Conservation (phyloP, 805 yeast species). For the Metschnikowia kofuensis region DNA sequence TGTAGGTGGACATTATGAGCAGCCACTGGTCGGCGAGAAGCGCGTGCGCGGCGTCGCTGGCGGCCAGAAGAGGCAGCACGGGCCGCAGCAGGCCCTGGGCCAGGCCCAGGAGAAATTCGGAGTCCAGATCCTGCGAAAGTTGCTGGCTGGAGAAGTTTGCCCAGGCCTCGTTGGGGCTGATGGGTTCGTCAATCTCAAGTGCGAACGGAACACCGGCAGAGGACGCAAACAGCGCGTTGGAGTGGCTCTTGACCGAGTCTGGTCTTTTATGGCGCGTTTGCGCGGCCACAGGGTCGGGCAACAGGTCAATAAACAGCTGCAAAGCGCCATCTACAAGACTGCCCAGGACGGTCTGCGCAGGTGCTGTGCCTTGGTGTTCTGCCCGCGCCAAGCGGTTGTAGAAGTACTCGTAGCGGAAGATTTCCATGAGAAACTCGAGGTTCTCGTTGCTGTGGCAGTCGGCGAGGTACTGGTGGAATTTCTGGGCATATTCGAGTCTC, state of each 20-base stretch:
- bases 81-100: too few species aligned
- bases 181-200: slow-evolving; percentile 25
- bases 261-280: slow-evolving; percentile 5
- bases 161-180: slow-evolving; percentile 20
- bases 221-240: slow-evolving; percentile 6
- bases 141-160: slow-evolving; percentile 14
- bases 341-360: slow-evolving; percentile 6
- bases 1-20: slow-evolving; percentile 38
- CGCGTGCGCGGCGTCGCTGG: too few species aligned
- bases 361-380: not conserved
- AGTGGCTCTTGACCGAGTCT: slow-evolving; percentile 6
- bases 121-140: slow-evolving; percentile 13
- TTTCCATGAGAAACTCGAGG: slow-evolving; percentile 42
- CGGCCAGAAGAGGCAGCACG: too few species aligned
- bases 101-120: not conserved
- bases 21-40: slow-evolving; percentile 29
- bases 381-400: slow-evolving; percentile 27
- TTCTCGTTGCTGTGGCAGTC: slow-evolving; percentile 47
- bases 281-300: slow-evolving; percentile 15
- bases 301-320: slow-evolving; percentile 12
- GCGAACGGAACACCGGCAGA: slow-evolving; percentile 14
- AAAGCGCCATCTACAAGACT: slow-evolving; percentile 14
- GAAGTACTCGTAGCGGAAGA: slow-evolving; percentile 44
- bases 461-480: slow-evolving; percentile 33
- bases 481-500: slow-evolving; percentile 18